A percentile compares a stretch with the other conserved stretches of the same genome.
Conservation (phyloP, 2,329 filamentous ascomycete species). For the Alternaria sp. region DNA sequence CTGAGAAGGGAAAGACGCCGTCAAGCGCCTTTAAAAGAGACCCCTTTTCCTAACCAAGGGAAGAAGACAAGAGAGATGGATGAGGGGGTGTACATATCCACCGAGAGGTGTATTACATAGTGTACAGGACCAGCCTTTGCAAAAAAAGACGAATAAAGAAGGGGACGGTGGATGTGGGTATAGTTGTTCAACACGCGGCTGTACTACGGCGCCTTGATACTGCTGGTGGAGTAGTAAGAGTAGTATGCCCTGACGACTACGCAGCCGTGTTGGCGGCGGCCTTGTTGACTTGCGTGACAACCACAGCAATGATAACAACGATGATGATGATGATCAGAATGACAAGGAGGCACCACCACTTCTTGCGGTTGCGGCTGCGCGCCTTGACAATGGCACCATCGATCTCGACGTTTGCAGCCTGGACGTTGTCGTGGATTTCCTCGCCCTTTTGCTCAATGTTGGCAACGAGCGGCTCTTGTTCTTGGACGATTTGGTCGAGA, state of each 20-base stretch:
- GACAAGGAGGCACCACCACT: constrained; percentile 93
- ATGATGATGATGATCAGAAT: constrained; percentile 53
- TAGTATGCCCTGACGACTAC: neutral
- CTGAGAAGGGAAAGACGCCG: constrained; percentile 21
- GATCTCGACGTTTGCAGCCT: constrained; percentile 85
- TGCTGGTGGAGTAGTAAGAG: neutral
- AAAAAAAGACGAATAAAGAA: constrained; percentile 18
- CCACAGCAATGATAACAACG: constrained; percentile 53
- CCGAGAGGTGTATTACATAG: constrained; percentile 28
- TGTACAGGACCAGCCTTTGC: constrained; percentile 27
- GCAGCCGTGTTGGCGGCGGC: constrained; percentile 23
- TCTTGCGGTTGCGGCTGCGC: constrained; percentile 75
- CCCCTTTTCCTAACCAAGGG: constrained; percentile 16
- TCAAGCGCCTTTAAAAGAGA: constrained; percentile 11
- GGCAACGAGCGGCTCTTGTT: constrained; percentile 82
- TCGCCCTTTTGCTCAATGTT: constrained; percentile 88
- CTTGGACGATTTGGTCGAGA: constrained; percentile 82
- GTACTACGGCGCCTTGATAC: neutral
- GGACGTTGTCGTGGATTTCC: constrained; percentile 83
- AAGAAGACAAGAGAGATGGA: constrained; percentile 14
- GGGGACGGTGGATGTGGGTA: constrained; percentile 17
- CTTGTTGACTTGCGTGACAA: constrained; percentile 44
- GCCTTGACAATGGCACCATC: constrained; percentile 83
- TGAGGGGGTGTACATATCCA: constrained; percentile 22
- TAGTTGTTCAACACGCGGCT: constrained; percentile 1